Evolutionary conservation across 495 filamentous ascomycete species (phyloP).

Genomic region (Rostrohypoxylon terebratum): DNA sequence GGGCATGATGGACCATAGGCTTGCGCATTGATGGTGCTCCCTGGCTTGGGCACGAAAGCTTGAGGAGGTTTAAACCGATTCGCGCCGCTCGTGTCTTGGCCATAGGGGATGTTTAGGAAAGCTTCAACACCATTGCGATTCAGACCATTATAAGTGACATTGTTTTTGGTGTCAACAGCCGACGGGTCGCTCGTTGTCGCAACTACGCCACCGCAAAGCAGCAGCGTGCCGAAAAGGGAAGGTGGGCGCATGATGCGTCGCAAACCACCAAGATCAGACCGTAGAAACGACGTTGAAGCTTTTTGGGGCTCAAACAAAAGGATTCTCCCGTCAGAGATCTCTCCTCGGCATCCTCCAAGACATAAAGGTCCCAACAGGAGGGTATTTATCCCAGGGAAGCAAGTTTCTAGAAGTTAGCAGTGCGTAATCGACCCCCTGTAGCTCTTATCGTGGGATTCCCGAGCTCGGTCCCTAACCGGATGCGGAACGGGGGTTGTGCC

Average conservation of each 20-base stretch:
- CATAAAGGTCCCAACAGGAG: not conserved
- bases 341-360: not conserved
- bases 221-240: slow-evolving; percentile 32
- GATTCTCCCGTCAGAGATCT: not conserved
- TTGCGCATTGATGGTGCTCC: slow-evolving; percentile 55
- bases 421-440: slow-evolving; percentile 2
- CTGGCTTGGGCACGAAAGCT: slow-evolving; percentile 45
- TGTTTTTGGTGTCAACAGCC: slow-evolving; percentile 34
- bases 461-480: slow-evolving; percentile 7
- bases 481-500: not conserved
- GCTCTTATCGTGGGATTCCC: slow-evolving; percentile 9
- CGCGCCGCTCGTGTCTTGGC: slow-evolving; percentile 54
- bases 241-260: slow-evolving; percentile 28
- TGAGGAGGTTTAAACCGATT: slow-evolving; percentile 61
- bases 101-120: slow-evolving; percentile 62
- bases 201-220: slow-evolving; percentile 15
- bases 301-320: not conserved
- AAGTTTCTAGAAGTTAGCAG: not conserved
- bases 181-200: slow-evolving; percentile 19
- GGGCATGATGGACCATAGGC: slow-evolving; percentile 58
- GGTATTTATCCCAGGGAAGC: slow-evolving; percentile 3
- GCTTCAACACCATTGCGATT: slow-evolving; percentile 54
- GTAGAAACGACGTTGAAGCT: not conserved
- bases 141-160: slow-evolving; percentile 48
- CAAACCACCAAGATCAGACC: not conserved